Percentiles rank a stretch among this genome's conserved stretches.
Evolutionary conservation across 257 asterid species (phyloP).

Genomic region (Eustoma russellianum): DNA sequence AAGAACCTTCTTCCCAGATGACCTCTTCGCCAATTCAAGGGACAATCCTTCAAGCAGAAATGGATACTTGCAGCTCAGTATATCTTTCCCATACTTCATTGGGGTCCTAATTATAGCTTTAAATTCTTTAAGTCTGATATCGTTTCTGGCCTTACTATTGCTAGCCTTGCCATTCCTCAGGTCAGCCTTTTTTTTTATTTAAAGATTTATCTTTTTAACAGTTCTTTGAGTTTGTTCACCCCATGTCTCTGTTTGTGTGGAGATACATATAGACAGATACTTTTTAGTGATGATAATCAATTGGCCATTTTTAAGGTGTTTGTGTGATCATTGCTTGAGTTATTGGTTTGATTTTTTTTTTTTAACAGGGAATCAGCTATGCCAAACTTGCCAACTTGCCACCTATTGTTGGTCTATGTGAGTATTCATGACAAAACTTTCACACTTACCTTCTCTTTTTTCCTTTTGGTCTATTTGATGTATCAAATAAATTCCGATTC

Average conservation of each 20-base stretch:
- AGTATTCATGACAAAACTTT: constrained; percentile 11
- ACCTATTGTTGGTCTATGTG: constrained; percentile 85
- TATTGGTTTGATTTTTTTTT: too few relatives aligned
- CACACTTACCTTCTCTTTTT: too few relatives aligned
- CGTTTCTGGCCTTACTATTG: constrained; percentile 89
- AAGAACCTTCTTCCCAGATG: constrained; percentile 83
- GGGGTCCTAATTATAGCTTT: constrained; percentile 65
- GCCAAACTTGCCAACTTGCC: constrained; percentile 90
- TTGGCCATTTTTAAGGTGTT: too few relatives aligned
- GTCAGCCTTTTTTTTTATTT: constrained; percentile 7
- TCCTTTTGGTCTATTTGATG: too few relatives aligned
- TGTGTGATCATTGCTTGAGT: too few relatives aligned
- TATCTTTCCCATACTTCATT: constrained; percentile 57
- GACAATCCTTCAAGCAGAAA: constrained; percentile 32
- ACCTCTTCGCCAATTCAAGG: constrained; percentile 69
- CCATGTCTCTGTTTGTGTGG: too few relatives aligned
- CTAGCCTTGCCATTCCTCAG: constrained; percentile 96
- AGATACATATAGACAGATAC: too few relatives aligned
- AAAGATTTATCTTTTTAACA: not conserved
- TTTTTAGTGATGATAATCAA: too few relatives aligned
- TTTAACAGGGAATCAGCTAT: constrained; percentile 72
- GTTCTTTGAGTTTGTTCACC: not conserved
- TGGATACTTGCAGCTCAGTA: constrained; percentile 53
- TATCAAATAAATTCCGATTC: too few relatives aligned
- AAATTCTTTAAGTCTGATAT: constrained; percentile 62